A percentile compares a stretch with the other conserved stretches of the same genome.
These are phyloP conservation scores for Zygosaccharomyces sapae DNA, from an alignment of 1,139 yeast species.

Conservation along the genomic window DNA sequence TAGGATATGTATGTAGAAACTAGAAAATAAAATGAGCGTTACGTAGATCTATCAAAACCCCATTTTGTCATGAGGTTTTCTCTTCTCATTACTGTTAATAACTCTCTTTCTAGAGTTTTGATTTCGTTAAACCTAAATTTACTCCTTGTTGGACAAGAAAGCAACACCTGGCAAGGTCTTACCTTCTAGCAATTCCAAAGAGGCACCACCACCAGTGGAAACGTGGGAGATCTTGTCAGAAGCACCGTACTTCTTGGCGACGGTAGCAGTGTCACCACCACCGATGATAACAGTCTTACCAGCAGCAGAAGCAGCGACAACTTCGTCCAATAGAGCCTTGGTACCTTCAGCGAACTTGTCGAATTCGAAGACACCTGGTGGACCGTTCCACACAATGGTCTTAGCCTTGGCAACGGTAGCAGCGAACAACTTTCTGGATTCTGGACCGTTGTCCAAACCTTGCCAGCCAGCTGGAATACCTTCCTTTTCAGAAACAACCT, in stretches of 20 bases:
- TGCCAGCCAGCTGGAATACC: slow-evolving; percentile 93
- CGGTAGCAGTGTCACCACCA: slow-evolving; percentile 99
- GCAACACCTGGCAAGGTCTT: slow-evolving; percentile 95
- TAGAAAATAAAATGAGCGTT: slow-evolving; percentile 14
- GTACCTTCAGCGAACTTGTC: slow-evolving; percentile 88
- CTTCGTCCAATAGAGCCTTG: slow-evolving; percentile 79
- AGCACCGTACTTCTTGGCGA: slow-evolving; percentile 94
- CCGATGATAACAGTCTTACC: slow-evolving; percentile 96
- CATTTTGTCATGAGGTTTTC: background rate
- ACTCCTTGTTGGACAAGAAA: slow-evolving; percentile 71
- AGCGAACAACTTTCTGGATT: slow-evolving; percentile 70
- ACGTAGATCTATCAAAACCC: slow-evolving; percentile 10
- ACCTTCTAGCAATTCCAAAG: slow-evolving; percentile 95
- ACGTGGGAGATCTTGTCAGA: slow-evolving; percentile 94
- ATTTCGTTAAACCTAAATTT: slow-evolving; percentile 10
- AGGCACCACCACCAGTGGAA: slow-evolving; percentile 99
- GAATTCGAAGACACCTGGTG: slow-evolving; percentile 98
- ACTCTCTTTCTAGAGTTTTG: background rate
- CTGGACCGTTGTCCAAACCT: slow-evolving; percentile 94
- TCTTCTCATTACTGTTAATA: background rate
- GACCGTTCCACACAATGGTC: slow-evolving; percentile 99
- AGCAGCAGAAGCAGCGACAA: slow-evolving; percentile 74
- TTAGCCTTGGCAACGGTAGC: slow-evolving; percentile 82
- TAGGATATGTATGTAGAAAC: background rate
- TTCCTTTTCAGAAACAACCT: slow-evolving; percentile 73